phyloP scores from a whole-genome alignment of 2,329 filamentous ascomycete genomes.

The Xylariomycetidae sp. region DNA sequence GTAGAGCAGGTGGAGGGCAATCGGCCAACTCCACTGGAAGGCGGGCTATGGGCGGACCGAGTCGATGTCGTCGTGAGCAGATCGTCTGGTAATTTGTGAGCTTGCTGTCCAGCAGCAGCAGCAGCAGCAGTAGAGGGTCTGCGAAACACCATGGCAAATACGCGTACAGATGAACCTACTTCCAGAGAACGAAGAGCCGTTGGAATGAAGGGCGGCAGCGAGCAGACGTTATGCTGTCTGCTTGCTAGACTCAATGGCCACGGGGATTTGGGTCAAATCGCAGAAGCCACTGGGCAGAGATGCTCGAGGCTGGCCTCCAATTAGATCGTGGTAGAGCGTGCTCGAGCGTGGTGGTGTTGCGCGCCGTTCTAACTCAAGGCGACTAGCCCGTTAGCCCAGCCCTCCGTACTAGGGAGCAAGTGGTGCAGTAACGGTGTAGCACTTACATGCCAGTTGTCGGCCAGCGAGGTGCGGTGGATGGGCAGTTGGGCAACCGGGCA shows the following conservation, averaged over 20 bases:
- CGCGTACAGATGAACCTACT: too few relatives aligned
- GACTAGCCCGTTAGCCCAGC: conserved; percentile 1
- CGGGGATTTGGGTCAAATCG: background rate
- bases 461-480: too few relatives aligned
- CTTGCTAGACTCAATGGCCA: background rate
- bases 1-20: conserved; percentile 5
- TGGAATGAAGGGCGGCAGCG: too few relatives aligned
- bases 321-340: conserved; percentile 1
- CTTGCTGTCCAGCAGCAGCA: conserved; percentile 8
- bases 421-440: too few relatives aligned
- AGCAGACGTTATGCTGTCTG: too few relatives aligned
- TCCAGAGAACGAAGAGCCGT: too few relatives aligned
- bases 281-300: conserved; percentile 9
- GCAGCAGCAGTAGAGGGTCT: conserved; percentile 5
- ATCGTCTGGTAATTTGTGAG: conserved; percentile 8
- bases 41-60: background rate
- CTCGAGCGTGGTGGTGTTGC: conserved; percentile 3
- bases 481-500: too few relatives aligned
- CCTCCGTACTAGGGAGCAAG: background rate
- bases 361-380: conserved; percentile 10
- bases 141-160: too few relatives aligned
- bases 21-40: background rate
- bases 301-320: conserved; percentile 7
- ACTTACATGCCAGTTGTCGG: too few relatives aligned
- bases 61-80: conserved; percentile 6